A percentile compares a stretch with the other conserved stretches of the same genome.
Conservation (phyloP, 2,329 filamentous ascomycete genomes). For the Rutstroemia sydowiana region DNA sequence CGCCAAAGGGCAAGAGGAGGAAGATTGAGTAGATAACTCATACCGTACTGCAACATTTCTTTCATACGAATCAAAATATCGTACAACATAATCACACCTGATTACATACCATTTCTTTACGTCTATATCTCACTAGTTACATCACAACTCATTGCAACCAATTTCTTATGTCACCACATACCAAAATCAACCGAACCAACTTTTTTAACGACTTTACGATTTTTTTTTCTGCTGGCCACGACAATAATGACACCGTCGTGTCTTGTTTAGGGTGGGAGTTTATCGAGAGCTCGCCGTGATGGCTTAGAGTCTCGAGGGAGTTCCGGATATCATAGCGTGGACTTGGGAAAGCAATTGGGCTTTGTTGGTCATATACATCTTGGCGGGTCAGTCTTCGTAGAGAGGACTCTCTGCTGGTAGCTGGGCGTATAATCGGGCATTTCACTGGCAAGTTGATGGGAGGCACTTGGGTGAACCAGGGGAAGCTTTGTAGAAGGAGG, state of each 20-base stretch:
- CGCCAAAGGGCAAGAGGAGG: slow-evolving; percentile 87
- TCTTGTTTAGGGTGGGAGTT: slow-evolving; percentile 11
- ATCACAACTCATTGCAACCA: slow-evolving; percentile 1
- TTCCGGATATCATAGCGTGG: slow-evolving; percentile 6
- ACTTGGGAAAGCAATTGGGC: not conserved
- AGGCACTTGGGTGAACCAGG: slow-evolving; percentile 11
- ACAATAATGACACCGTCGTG: slow-evolving; percentile 14
- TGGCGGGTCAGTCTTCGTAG: slow-evolving; percentile 14
- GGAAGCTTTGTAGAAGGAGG: slow-evolving; percentile 13
- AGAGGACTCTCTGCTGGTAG: slow-evolving; percentile 17
- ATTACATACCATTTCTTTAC: not conserved
- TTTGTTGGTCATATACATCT: slow-evolving; percentile 4
- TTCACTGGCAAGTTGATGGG: slow-evolving; percentile 19
- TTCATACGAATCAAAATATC: not conserved
- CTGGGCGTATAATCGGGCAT: slow-evolving; percentile 27
- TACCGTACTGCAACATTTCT: not conserved
- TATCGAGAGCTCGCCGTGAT: slow-evolving; percentile 1
- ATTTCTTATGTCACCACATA: slow-evolving; percentile 4
- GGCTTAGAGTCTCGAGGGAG: slow-evolving; percentile 9
- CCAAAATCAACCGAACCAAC: not conserved
- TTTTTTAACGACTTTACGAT: slow-evolving; percentile 24
- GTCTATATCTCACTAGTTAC: not conserved
- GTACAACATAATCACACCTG: not conserved
- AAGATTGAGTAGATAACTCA: slow-evolving; percentile 48
- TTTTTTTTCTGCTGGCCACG: slow-evolving; percentile 24